Evolutionary conservation across 2,329 filamentous ascomycete genomes (phyloP).

Genomic region (Fusarium nelsonii): DNA sequence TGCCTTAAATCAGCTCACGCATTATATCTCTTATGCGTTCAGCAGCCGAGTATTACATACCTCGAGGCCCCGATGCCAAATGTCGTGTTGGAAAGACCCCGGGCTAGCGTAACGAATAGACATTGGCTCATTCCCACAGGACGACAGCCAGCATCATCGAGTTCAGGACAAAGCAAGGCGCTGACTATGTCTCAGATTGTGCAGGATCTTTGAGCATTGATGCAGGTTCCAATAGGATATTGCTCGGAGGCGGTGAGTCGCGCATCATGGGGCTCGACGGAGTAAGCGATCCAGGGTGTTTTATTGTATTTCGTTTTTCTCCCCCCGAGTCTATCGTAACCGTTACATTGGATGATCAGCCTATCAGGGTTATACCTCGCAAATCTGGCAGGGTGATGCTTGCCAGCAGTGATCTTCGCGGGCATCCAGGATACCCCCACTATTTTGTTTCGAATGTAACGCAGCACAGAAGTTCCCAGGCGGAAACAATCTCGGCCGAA

Average conservation of each 20-base stretch:
- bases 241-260: slow-evolving; percentile 33
- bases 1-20: too few relatives aligned
- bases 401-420: slow-evolving; percentile 33
- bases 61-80: not conserved
- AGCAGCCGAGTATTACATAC: not conserved
- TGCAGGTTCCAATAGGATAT: slow-evolving; percentile 16
- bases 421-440: slow-evolving; percentile 30
- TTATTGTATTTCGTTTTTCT: slow-evolving; percentile 5
- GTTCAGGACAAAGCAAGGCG: slow-evolving; percentile 5
- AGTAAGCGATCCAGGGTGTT: slow-evolving; percentile 5
- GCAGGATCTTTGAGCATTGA: slow-evolving; percentile 16
- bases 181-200: slow-evolving; percentile 9
- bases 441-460: slow-evolving; percentile 25
- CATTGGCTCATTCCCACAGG: slow-evolving; percentile 24
- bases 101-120: slow-evolving; percentile 15
- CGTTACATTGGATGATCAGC: slow-evolving; percentile 36
- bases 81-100: not conserved
- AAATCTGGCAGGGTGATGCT: slow-evolving; percentile 36
- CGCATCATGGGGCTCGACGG: not conserved
- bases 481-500: slow-evolving; percentile 37
- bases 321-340: slow-evolving; percentile 3
- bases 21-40: too few relatives aligned
- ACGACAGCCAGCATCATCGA: slow-evolving; percentile 8
- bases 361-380: slow-evolving; percentile 30
- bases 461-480: slow-evolving; percentile 10